These are phyloP conservation scores for Venturia aucupariae DNA, from an alignment of 2,329 filamentous ascomycete species.

Conservation along the genomic window DNA sequence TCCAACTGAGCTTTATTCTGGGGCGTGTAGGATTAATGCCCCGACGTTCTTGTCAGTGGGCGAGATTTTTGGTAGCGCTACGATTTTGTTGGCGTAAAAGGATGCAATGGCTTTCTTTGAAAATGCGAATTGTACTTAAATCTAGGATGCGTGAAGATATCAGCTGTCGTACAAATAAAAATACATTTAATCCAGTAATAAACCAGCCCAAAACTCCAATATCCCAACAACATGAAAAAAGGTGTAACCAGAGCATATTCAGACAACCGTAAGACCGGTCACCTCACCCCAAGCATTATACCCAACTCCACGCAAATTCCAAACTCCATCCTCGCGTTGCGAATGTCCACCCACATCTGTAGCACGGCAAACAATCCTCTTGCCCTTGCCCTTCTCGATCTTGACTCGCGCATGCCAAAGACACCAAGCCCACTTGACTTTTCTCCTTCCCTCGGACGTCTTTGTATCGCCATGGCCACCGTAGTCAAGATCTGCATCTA, in stretches of 20 bases:
- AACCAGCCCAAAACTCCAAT: background rate
- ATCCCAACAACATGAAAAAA: background rate
- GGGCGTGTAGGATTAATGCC: too few relatives aligned
- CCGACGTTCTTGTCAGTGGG: too few relatives aligned
- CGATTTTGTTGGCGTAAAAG: too few relatives aligned
- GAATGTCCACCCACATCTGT: slow-evolving; percentile 45
- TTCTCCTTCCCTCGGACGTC: slow-evolving; percentile 17
- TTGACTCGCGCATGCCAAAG: slow-evolving; percentile 42
- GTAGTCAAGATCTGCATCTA: slow-evolving; percentile 33
- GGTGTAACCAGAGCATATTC: background rate
- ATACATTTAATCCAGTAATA: too few relatives aligned
- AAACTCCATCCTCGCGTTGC: slow-evolving; percentile 40
- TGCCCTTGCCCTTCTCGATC: slow-evolving; percentile 32
- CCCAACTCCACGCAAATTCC: slow-evolving; percentile 51
- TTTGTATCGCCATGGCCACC: slow-evolving; percentile 20
- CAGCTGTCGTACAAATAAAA: too few relatives aligned
- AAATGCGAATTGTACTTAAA: too few relatives aligned
- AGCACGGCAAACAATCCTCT: slow-evolving; percentile 44
- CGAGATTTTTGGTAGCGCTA: too few relatives aligned
- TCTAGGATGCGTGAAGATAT: too few relatives aligned
- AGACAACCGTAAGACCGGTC: slow-evolving; percentile 37
- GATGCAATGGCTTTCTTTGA: too few relatives aligned
- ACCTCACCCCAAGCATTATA: slow-evolving; percentile 53
- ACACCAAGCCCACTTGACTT: slow-evolving; percentile 47
- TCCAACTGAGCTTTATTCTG: too few relatives aligned